A percentile compares a stretch with the other conserved stretches of the same genome.
Conservation (phyloP, 768 basidiomycete species). For the Amanita rimosa region DNA sequence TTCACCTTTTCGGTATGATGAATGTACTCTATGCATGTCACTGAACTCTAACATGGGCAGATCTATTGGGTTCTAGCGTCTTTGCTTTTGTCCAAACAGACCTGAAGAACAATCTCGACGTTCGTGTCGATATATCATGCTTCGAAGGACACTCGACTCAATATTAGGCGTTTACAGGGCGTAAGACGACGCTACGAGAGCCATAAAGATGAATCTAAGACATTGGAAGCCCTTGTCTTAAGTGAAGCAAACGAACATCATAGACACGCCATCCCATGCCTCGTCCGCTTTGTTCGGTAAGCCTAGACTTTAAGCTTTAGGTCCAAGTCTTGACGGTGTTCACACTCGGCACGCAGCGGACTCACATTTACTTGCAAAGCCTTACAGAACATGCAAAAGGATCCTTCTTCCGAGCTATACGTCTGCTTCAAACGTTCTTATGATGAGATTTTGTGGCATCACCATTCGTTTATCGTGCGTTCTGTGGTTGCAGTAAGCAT, state of each 20-base stretch:
- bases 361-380: slow-evolving; percentile 59
- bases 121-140: background rate
- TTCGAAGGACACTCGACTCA: background rate
- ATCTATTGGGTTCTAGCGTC: slow-evolving; percentile 55
- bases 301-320: slow-evolving; percentile 10
- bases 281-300: slow-evolving; percentile 61
- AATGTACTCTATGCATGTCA: slow-evolving; percentile 5
- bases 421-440: slow-evolving; percentile 64
- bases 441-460: slow-evolving; percentile 55
- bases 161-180: slow-evolving; percentile 29
- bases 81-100: slow-evolving; percentile 70
- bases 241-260: slow-evolving; percentile 32
- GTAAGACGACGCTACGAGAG: slow-evolving; percentile 44
- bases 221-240: slow-evolving; percentile 50
- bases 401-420: slow-evolving; percentile 41
- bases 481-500: slow-evolving; percentile 48
- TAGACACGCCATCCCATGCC: slow-evolving; percentile 45
- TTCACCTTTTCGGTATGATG: slow-evolving; percentile 59
- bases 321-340: slow-evolving; percentile 14
- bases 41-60: slow-evolving; percentile 22
- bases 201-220: slow-evolving; percentile 29
- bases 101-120: slow-evolving; percentile 32
- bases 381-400: slow-evolving; percentile 51
- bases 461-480: slow-evolving; percentile 58
- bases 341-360: slow-evolving; percentile 30